These are phyloP conservation scores for Viridothelium virens DNA, from an alignment of 495 filamentous ascomycete genomes.

Conservation along the genomic window DNA sequence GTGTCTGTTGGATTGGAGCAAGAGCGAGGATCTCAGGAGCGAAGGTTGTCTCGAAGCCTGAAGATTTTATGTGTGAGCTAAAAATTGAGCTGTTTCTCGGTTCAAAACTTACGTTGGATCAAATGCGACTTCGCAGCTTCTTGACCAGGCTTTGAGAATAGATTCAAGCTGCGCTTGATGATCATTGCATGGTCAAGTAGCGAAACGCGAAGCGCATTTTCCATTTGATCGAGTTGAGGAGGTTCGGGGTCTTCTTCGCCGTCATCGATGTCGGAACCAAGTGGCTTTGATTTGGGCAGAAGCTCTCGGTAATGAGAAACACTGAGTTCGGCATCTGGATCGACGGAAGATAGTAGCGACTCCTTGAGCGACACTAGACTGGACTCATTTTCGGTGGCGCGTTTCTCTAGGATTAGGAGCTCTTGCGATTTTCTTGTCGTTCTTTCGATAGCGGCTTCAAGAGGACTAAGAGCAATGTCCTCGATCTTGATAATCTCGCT, in stretches of 20 bases:
- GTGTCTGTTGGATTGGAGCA: slow-evolving; percentile 29
- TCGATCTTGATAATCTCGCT: slow-evolving; percentile 72
- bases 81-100: slow-evolving; percentile 10
- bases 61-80: not conserved
- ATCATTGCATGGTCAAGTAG: slow-evolving; percentile 82
- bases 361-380: slow-evolving; percentile 54
- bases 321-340: slow-evolving; percentile 56
- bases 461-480: slow-evolving; percentile 58
- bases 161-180: slow-evolving; percentile 71
- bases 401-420: slow-evolving; percentile 63
- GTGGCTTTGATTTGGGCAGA: slow-evolving; percentile 41
- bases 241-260: slow-evolving; percentile 43
- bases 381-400: slow-evolving; percentile 61
- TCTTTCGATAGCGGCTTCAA: slow-evolving; percentile 86
- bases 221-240: slow-evolving; percentile 54
- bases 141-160: slow-evolving; percentile 53
- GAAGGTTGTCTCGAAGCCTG: slow-evolving; percentile 56
- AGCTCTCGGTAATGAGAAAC: slow-evolving; percentile 69
- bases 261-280: slow-evolving; percentile 38
- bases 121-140: slow-evolving; percentile 52
- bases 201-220: slow-evolving; percentile 76
- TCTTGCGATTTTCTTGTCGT: slow-evolving; percentile 86
- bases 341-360: slow-evolving; percentile 63
- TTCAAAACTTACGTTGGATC: slow-evolving; percentile 31
- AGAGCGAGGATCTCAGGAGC: slow-evolving; percentile 54